Evolutionary conservation across 495 filamentous ascomycete species (phyloP), one percentile per base, ranked within the genome.

Genomic region (Bryoglossum gracile): DNA sequence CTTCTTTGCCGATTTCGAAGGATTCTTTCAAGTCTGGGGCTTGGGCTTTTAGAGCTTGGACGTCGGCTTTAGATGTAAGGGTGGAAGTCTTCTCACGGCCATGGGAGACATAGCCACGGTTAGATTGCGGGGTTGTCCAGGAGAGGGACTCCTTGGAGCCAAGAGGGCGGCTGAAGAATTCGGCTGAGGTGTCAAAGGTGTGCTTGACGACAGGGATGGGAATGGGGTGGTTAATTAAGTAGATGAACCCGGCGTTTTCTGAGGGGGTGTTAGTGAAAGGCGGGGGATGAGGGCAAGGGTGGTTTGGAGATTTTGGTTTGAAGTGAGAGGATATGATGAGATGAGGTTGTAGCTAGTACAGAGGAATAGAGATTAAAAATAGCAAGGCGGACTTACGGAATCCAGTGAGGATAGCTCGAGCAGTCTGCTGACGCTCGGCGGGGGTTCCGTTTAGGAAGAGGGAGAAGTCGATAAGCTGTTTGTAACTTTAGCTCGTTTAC

Each of bases 231-330:
- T 89, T 80, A 43, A 80, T 85, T 35, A 97, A 78, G 65, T 96
- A 97, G 59, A 95, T 76, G 66, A 96, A 97, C 25, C 91, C 91
- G 3, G 87, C 86, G 8, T 74, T 81, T 48, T 85, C n/a, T n/a
- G n/a, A n/a, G n/a, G n/a, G n/a, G n/a, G n/a, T n/a, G n/a, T n/a
- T n/a, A n/a, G n/a, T n/a, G n/a, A n/a, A n/a, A n/a, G n/a, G n/a
- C n/a, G n/a, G n/a, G n/a, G n/a, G n/a, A n/a, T n/a, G n/a, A n/a
- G n/a, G n/a, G n/a, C n/a, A n/a, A n/a, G n/a, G n/a, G n/a, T n/a
- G n/a, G n/a, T n/a, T n/a, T n/a, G n/a, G n/a, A n/a, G n/a, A n/a
- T n/a, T n/a, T n/a, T n/a, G n/a, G n/a, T n/a, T n/a, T n/a, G n/a
- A n/a, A n/a, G n/a, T n/a, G n/a, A n/a, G n/a, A n/a, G n/a, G n/a